Evolutionary conservation across 495 filamentous ascomycete genomes (phyloP).

Genomic region (Stereocaulon alpinum): DNA sequence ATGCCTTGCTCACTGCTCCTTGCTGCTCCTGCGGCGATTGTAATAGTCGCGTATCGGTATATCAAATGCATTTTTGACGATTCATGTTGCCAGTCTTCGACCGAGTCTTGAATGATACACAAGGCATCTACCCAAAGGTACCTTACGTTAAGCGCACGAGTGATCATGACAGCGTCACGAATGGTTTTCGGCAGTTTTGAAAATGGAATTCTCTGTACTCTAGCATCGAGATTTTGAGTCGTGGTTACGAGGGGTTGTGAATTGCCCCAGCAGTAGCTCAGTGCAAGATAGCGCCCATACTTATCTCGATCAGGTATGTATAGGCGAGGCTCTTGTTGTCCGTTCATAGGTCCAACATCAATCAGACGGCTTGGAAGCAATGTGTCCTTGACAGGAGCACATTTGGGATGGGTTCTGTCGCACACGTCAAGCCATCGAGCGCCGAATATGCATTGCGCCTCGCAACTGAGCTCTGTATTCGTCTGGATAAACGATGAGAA

Average conservation of each 20-base stretch:
- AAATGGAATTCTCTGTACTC: no score
- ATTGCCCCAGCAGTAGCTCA: no score
- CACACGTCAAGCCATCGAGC: slow-evolving; percentile 1
- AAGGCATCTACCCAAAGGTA: slow-evolving; percentile 32
- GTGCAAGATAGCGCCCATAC: no score
- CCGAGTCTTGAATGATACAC: slow-evolving; percentile 24
- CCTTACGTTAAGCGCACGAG: no score
- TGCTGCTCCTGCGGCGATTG: slow-evolving; percentile 17
- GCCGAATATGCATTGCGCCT: no score
- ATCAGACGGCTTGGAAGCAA: slow-evolving; percentile 6
- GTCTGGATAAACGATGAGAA: no score
- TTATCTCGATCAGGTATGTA: neutral
- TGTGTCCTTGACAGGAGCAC: neutral
- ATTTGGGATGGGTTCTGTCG: neutral
- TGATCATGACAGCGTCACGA: no score
- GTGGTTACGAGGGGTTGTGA: no score
- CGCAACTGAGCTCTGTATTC: no score
- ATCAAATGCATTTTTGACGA: slow-evolving; percentile 11
- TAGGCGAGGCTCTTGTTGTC: neutral
- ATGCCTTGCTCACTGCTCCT: no score
- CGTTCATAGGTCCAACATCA: neutral
- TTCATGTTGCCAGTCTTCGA: slow-evolving; percentile 16
- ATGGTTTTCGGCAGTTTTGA: no score
- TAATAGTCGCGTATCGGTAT: slow-evolving; percentile 13
- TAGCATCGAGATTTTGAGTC: no score